Evolutionary conservation across 345 rosid species (phyloP), one percentile per base, ranked within the genome.

Genomic region (Anacardium occidentale): DNA sequence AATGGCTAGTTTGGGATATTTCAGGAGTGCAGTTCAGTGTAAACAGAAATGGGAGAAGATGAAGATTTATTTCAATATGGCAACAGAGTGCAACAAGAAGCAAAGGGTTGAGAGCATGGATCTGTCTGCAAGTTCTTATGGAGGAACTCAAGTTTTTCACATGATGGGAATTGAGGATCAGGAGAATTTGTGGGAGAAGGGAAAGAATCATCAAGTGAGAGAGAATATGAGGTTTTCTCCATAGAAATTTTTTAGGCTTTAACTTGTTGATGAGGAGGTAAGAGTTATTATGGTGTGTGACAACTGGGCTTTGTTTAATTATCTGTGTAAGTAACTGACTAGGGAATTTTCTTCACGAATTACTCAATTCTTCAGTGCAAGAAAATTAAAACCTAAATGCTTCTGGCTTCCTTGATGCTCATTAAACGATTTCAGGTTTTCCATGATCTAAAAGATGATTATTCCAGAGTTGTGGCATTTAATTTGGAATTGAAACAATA

Each of bases 21-120:
- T 77, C 25, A 66, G 77, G 60, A 82, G 50, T 59, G 68, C 74
- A n/a, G 52, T 22, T 51, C 86, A 80, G 64, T 82, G 81, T 53
- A 75, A 70, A 26, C 81, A 81, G 70, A 86, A 83, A 69, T 86
- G 90, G 90, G 80, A 86, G 26, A 77, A 32, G 14, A 72, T 84
- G 76, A 77, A 74, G 18, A 70, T 73, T 57, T 73, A 76, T 56
- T 71, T 81, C 24, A 74, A 74, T 70, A 76, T 77, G 77, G 66
- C 70, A 56, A 76, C 75, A 10, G 80, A 70, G 69, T 26, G 76
- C 65, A 60, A 75, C 74, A 82, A 78, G 81, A 75, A 77, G 51
- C 61, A 58, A 58, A 58, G 29, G 61, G 66, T 50, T 67, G 70
- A 70, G 55, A 52, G 48, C 68, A 73, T 64, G 72, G 64, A 70